phyloP scores from a whole-genome alignment of 306 rosid genomes.

The Alnus glutinosa region DNA sequence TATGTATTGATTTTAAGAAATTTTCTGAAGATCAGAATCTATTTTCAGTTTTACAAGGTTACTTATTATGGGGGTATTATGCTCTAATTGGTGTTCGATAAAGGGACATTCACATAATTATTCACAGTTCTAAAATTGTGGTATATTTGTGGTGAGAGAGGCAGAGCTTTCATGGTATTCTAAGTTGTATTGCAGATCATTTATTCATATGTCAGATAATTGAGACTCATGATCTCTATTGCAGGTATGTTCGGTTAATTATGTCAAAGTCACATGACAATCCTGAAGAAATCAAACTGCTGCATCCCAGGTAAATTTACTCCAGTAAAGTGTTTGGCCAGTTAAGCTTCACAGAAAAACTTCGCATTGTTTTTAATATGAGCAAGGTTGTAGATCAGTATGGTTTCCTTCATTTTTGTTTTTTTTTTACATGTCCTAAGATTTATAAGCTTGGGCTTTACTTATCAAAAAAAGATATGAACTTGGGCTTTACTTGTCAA shows the following conservation, averaged over 20 bases:
- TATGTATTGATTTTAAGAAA: background rate
- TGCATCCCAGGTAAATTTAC: slow-evolving; percentile 73
- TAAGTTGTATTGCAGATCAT: background rate
- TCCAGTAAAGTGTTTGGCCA: slow-evolving; percentile 17
- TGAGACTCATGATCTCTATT: slow-evolving; percentile 23
- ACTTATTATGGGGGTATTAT: background rate
- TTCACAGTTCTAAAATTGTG: background rate
- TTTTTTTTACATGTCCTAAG: background rate
- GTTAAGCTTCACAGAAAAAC: slow-evolving; percentile 7
- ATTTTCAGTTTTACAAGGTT: background rate
- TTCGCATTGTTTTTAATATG: slow-evolving; percentile 5
- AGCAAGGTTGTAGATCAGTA: background rate
- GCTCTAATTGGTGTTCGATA: background rate
- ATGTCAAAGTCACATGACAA: slow-evolving; percentile 56
- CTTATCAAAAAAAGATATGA: no score
- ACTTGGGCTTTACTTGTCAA: no score
- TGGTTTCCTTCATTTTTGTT: background rate
- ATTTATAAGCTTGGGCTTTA: background rate
- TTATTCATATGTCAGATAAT: background rate
- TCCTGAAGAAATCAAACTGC: slow-evolving; percentile 62
- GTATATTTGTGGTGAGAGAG: background rate
- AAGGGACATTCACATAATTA: background rate
- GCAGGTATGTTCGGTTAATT: slow-evolving; percentile 86
- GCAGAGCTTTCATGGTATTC: background rate
- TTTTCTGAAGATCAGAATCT: background rate